Percentiles rank a stretch among this genome's conserved stretches.
These are phyloP conservation scores for Cornus suecica DNA, from an alignment of 148 eudicot genomes.

Conservation along the genomic window DNA sequence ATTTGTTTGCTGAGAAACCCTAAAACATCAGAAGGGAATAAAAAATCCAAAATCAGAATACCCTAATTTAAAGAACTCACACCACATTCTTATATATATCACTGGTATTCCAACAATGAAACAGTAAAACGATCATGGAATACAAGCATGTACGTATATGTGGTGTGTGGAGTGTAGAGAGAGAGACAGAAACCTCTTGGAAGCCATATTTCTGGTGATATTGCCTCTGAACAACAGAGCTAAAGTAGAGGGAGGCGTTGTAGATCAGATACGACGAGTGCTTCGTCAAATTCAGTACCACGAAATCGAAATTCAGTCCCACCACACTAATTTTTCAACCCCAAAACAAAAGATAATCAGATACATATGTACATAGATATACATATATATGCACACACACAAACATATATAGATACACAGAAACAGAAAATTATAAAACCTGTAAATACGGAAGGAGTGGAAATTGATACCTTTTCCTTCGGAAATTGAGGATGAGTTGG, in stretches of 20 bases:
- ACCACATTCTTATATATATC: too few species aligned
- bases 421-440: too few species aligned
- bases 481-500: constrained; percentile 68
- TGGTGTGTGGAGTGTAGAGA: background rate
- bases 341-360: too few species aligned
- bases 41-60: too few species aligned
- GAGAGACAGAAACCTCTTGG: constrained; percentile 39
- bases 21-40: background rate
- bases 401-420: too few species aligned
- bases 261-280: constrained; percentile 72
- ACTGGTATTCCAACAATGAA: too few species aligned
- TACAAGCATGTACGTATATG: too few species aligned
- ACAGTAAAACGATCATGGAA: too few species aligned
- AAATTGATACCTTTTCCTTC: constrained; percentile 63
- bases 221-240: constrained; percentile 65
- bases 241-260: constrained; percentile 84
- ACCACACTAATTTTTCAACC: constrained; percentile 49
- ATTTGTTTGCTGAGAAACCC: background rate
- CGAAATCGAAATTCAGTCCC: constrained; percentile 82
- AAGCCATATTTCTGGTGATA: constrained; percentile 65
- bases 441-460: background rate
- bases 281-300: constrained; percentile 77
- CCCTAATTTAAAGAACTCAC: too few species aligned
- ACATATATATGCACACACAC: too few species aligned
- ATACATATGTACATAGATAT: background rate